Evolutionary conservation across 768 basidiomycete species (phyloP).

Genomic region (Leccinum variicolor): DNA sequence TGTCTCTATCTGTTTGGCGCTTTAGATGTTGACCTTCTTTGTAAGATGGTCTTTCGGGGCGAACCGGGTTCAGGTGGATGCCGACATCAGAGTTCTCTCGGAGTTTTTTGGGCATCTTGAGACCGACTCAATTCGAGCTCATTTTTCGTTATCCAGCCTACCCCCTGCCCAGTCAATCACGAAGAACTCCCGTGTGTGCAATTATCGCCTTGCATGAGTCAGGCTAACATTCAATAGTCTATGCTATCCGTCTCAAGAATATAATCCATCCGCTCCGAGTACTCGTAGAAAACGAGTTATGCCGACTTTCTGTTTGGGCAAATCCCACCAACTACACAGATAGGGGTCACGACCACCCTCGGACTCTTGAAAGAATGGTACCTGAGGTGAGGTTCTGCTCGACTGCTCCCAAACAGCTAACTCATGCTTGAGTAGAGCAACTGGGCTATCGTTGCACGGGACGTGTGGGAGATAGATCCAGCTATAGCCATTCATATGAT

Average conservation of each 20-base stretch:
- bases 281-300: constrained; percentile 89
- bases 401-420: background rate
- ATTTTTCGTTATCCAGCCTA: constrained; percentile 58
- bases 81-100: constrained; percentile 82
- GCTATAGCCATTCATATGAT: constrained; percentile 77
- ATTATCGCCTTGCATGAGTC: background rate
- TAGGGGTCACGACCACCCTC: constrained; percentile 60
- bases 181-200: constrained; percentile 40
- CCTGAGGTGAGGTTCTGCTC: constrained; percentile 48
- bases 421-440: constrained; percentile 38
- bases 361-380: constrained; percentile 54
- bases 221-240: constrained; percentile 41
- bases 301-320: constrained; percentile 81
- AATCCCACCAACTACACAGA: constrained; percentile 80
- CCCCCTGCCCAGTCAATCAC: constrained; percentile 46
- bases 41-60: constrained; percentile 95
- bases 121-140: constrained; percentile 64
- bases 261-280: constrained; percentile 75
- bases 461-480: constrained; percentile 80
- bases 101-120: constrained; percentile 81
- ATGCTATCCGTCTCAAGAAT: constrained; percentile 55
- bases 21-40: background rate
- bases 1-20: background rate
- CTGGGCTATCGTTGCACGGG: constrained; percentile 68
- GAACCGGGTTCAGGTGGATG: constrained; percentile 83